These are phyloP conservation scores for Parasarocladium wereldwijsianum DNA, from an alignment of 2,329 filamentous ascomycete genomes.

Conservation along the genomic window DNA sequence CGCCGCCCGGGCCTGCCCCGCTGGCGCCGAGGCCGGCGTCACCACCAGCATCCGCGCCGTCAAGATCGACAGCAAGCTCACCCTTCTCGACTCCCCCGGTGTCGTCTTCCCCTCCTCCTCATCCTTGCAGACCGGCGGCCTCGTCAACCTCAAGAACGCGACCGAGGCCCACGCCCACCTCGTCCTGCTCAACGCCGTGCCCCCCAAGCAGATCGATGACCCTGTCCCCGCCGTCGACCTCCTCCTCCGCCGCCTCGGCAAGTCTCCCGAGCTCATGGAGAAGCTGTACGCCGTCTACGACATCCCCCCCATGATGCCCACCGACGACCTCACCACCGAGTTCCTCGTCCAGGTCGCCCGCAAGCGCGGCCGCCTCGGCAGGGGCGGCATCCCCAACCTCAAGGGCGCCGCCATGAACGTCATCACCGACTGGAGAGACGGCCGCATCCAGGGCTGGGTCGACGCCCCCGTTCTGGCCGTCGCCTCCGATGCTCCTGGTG, in stretches of 20 bases:
- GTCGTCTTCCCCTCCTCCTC: slow-evolving; percentile 75
- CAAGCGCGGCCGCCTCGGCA: slow-evolving; percentile 77
- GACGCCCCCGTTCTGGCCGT: slow-evolving; percentile 57
- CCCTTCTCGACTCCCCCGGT: slow-evolving; percentile 83
- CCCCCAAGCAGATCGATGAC: slow-evolving; percentile 87
- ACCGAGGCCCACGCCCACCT: slow-evolving; percentile 70
- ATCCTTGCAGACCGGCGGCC: slow-evolving; percentile 19
- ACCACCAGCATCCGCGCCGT: slow-evolving; percentile 79
- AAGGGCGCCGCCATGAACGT: slow-evolving; percentile 80
- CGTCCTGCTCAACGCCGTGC: slow-evolving; percentile 78
- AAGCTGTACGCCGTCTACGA: slow-evolving; percentile 77
- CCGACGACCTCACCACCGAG: slow-evolving; percentile 68
- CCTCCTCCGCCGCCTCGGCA: slow-evolving; percentile 66
- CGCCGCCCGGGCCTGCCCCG: slow-evolving; percentile 57
- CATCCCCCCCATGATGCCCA: slow-evolving; percentile 60
- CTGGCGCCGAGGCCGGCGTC: slow-evolving; percentile 82
- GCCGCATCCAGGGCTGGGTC: slow-evolving; percentile 84
- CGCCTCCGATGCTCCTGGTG: slow-evolving; percentile 12
- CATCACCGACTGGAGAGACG: slow-evolving; percentile 92
- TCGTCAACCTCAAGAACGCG: slow-evolving; percentile 40
- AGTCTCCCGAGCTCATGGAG: slow-evolving; percentile 56
- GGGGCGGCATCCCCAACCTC: slow-evolving; percentile 82
- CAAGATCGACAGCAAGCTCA: slow-evolving; percentile 90
- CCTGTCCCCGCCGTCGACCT: slow-evolving; percentile 76
- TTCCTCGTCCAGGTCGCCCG: slow-evolving; percentile 91